Evolutionary conservation across 78 protist species (phyloP).

Genomic region (Anaeramoeba ignava): DNA sequence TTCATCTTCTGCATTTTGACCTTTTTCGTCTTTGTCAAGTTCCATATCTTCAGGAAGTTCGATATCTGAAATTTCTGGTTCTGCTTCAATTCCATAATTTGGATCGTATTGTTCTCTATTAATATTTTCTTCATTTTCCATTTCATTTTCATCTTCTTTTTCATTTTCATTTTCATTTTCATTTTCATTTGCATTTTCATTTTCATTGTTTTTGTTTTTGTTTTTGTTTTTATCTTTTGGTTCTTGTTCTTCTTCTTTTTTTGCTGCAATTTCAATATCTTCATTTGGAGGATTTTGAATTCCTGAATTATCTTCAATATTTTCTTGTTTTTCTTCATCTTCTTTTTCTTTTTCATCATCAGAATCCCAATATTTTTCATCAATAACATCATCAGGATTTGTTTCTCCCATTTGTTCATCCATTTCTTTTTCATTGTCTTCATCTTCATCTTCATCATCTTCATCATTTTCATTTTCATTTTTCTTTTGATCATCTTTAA

Average conservation of each 20-base stretch:
- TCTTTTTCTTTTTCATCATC: background rate
- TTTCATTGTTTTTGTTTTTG: constrained; percentile 9
- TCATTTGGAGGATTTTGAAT: background rate
- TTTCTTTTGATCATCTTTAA: background rate
- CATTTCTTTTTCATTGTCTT: constrained; percentile 21
- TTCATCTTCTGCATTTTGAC: constrained; percentile 5
- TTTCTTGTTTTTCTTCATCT: constrained; percentile 9
- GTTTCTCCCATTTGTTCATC: constrained; percentile 20
- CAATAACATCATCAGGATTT: background rate
- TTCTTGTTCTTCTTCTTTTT: constrained; percentile 13
- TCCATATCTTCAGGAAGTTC: background rate
- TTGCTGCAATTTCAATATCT: background rate
- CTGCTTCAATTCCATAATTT: background rate
- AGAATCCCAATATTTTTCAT: background rate
- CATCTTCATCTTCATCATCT: constrained; percentile 17
- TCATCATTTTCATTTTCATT: background rate
- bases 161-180: background rate
- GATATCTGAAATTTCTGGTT: constrained; percentile 2
- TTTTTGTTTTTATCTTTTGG: background rate
- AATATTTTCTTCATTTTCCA: background rate
- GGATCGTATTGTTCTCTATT: constrained; percentile 3
- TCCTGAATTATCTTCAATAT: constrained; percentile 11
- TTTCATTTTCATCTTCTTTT: constrained; percentile 14
- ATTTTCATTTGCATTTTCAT: background rate
- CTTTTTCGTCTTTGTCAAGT: background rate